A percentile compares a stretch with the other conserved stretches of the same genome.
Conservation (phyloP, 2,329 filamentous ascomycete species). For the Ceratocystiopsis brevicomis region DNA sequence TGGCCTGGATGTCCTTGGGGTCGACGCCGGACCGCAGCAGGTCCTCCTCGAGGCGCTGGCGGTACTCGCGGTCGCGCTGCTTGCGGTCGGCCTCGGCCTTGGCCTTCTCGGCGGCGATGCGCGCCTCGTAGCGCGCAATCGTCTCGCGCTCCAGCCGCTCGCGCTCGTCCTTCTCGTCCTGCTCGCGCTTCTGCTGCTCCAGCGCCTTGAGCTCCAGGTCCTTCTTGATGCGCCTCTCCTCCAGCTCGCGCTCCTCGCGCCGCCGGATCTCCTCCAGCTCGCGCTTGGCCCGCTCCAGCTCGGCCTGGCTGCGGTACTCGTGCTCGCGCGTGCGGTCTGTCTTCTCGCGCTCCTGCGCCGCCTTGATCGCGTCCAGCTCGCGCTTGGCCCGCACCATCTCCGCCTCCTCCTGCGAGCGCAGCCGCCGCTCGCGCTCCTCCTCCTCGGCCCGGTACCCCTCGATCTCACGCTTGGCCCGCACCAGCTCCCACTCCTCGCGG, state of each 20-base stretch:
- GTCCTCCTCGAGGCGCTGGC: conserved; percentile 36
- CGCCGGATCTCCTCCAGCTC: conserved; percentile 22
- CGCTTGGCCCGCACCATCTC: conserved; percentile 11
- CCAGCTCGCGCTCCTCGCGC: conserved; percentile 16
- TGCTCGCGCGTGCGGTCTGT: conserved; percentile 5
- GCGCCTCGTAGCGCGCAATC: conserved; percentile 32
- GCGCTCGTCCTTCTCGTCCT: conserved; percentile 23
- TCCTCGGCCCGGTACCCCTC: conserved; percentile 23
- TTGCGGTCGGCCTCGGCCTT: conserved; percentile 30
- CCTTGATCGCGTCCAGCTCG: conserved; percentile 20
- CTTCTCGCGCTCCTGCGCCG: conserved; percentile 20
- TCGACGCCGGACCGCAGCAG: conserved; percentile 38
- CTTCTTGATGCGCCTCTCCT: conserved; percentile 29
- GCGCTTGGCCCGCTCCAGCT: conserved; percentile 12
- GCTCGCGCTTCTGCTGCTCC: conserved; percentile 24
- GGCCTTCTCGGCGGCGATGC: conserved; percentile 27
- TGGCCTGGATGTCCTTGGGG: conserved; percentile 38
- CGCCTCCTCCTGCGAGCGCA: conserved; percentile 17
- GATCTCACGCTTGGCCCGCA: conserved; percentile 22
- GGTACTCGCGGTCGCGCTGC: conserved; percentile 32
- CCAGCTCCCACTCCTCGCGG: conserved; percentile 22
- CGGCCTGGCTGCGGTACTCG: conserved; percentile 14
- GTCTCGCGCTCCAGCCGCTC: conserved; percentile 30
- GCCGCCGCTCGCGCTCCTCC: conserved; percentile 16
- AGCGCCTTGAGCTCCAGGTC: conserved; percentile 31